Conservation (phyloP, 1,139 yeast species). For the Debaryomyces robertsiae region DNA sequence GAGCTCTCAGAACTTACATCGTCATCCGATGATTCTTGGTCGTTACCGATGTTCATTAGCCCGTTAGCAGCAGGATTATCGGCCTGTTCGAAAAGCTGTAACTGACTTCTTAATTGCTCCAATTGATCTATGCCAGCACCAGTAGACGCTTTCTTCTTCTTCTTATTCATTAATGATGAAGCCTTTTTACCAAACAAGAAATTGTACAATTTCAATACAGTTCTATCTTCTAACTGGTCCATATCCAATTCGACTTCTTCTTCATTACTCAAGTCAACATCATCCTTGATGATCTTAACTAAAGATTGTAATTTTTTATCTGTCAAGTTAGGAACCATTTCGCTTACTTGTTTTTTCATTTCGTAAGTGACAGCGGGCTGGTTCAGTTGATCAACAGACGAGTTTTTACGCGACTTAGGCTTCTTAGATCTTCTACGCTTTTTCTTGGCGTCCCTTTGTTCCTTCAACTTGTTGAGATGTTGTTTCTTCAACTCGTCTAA, state of each 20-base stretch:
- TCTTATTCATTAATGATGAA: constrained; percentile 39
- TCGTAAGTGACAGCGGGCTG: constrained; percentile 75
- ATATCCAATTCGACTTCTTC: constrained; percentile 90
- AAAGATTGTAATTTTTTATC: constrained; percentile 85
- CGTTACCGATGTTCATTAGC: constrained; percentile 31
- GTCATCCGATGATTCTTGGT: constrained; percentile 51
- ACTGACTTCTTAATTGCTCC: constrained; percentile 79
- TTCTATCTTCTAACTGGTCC: constrained; percentile 87
- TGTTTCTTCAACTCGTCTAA: constrained; percentile 76
- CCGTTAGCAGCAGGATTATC: constrained; percentile 27
- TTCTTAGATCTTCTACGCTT: constrained; percentile 52
- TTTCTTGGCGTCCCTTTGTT: constrained; percentile 45
- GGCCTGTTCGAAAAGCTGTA: constrained; percentile 71
- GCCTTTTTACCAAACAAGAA: constrained; percentile 66
- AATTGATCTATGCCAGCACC: constrained; percentile 78
- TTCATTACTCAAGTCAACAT: constrained; percentile 77
- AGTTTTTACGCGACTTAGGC: constrained; percentile 21
- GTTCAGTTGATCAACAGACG: constrained; percentile 14
- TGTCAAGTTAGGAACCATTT: constrained; percentile 74
- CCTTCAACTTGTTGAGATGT: constrained; percentile 59
- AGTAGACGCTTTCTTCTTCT: constrained; percentile 59
- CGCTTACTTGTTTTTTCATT: constrained; percentile 94
- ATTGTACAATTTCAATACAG: constrained; percentile 81
- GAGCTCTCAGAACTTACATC: constrained; percentile 57
- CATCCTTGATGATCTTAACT: constrained; percentile 81